These are phyloP conservation scores for Claviceps pusilla DNA, from an alignment of 2,329 filamentous ascomycete genomes.

Conservation along the genomic window DNA sequence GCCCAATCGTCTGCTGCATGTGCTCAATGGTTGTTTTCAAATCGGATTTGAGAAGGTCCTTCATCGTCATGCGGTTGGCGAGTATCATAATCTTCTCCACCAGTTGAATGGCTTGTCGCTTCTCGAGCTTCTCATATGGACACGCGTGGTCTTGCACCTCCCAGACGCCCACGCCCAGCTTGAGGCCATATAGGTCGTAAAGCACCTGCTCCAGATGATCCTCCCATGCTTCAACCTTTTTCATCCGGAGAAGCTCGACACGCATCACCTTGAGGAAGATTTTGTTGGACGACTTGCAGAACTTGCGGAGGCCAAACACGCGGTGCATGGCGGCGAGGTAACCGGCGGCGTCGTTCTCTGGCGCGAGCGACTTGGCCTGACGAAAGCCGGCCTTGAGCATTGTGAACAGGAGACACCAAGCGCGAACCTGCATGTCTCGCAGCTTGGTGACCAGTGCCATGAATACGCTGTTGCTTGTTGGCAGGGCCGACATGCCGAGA, in stretches of 20 bases:
- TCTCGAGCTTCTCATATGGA: conserved; percentile 60
- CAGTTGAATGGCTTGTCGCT: conserved; percentile 62
- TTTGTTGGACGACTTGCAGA: conserved; percentile 74
- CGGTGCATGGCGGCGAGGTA: conserved; percentile 72
- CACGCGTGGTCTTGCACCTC: conserved; percentile 69
- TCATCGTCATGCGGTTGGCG: conserved; percentile 71
- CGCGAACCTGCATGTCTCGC: conserved; percentile 72
- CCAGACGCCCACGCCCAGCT: conserved; percentile 52
- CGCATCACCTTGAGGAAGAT: conserved; percentile 82
- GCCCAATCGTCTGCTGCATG: conserved; percentile 74
- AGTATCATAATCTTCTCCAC: conserved; percentile 73
- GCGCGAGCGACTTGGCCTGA: conserved; percentile 40
- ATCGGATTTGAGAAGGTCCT: conserved; percentile 82
- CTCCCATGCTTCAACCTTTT: conserved; percentile 67
- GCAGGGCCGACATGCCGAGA: conserved; percentile 53
- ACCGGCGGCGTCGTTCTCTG: conserved; percentile 60
- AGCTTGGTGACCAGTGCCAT: conserved; percentile 47
- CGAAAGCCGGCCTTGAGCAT: conserved; percentile 66
- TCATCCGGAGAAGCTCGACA: conserved; percentile 63
- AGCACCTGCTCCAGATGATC: conserved; percentile 75
- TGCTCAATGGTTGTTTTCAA: conserved; percentile 82
- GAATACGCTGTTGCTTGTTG: conserved; percentile 41
- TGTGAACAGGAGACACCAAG: conserved; percentile 77
- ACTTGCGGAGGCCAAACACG: conserved; percentile 66
- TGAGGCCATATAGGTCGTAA: conserved; percentile 69